These are phyloP conservation scores for Xylariales sp. DNA, from an alignment of 2,329 filamentous ascomycete genomes.

Conservation along the genomic window DNA sequence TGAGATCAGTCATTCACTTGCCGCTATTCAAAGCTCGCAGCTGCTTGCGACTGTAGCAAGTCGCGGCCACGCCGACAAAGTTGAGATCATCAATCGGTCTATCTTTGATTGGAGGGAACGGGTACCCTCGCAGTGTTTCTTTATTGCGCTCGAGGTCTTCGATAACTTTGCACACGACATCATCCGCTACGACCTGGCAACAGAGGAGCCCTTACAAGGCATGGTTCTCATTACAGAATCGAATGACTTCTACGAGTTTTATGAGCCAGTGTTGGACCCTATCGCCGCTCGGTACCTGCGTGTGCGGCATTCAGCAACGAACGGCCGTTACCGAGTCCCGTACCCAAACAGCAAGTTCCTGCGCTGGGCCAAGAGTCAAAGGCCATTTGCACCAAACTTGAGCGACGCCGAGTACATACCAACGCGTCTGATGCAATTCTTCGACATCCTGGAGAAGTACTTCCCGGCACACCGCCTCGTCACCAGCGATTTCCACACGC, in stretches of 20 bases:
- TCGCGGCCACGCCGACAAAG: conserved; percentile 74
- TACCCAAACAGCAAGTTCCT: conserved; percentile 49
- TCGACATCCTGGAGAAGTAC: conserved; percentile 79
- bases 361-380: conserved; percentile 55
- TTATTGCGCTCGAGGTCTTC: conserved; percentile 95
- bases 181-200: conserved; percentile 81
- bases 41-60: conserved; percentile 62
- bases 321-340: conserved; percentile 58
- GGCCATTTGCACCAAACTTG: conserved; percentile 72
- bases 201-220: conserved; percentile 80
- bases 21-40: conserved; percentile 69
- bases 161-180: conserved; percentile 97
- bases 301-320: conserved; percentile 73
- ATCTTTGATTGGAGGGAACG: conserved; percentile 91
- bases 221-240: conserved; percentile 78
- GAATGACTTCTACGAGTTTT: conserved; percentile 95
- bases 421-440: conserved; percentile 93
- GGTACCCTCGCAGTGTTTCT: conserved; percentile 93
- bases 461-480: conserved; percentile 89
- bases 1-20: conserved; percentile 83
- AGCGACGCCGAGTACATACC: conserved; percentile 89
- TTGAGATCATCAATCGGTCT: conserved; percentile 90
- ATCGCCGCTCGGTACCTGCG: conserved; percentile 77
- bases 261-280: conserved; percentile 74
- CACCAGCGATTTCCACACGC: conserved; percentile 81